Base-by-base conservation (phyloP, 2,329 filamentous ascomycete species). In the Pseudogymnoascus sp. region DNA sequence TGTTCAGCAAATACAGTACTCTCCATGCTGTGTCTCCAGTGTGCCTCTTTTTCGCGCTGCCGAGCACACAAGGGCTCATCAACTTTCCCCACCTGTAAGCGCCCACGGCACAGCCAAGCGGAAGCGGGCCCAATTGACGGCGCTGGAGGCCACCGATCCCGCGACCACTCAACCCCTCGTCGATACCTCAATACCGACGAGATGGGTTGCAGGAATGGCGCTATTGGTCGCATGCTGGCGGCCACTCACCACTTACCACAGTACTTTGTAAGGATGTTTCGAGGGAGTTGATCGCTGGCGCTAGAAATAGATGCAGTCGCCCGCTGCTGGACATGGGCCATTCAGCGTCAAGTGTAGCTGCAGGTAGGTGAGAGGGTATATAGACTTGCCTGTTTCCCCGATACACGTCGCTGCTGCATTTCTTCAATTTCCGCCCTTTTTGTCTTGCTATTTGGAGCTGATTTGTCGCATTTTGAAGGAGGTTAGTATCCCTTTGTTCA, bases 341-440 rank as follows among this genome's bases (percentile, higher is more conserved):
- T 54, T 33, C 47, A 54, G 47, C 26, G 47, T 33, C 47, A 54
- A 17, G 26, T 29, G 5, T 10, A 54, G 47, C 47, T 54, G 47
- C 47, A 54, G 26, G 47, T 54, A 54, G 47, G 47, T 54, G 47
- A 54, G 47, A 26, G 29, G 47, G 47, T 54, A 54, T 54, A 54
- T 54, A 54, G 47, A 54, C 33, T 26, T 21, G 26, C 47, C 29
- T 54, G 47, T 29, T 33, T 33, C 47, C 47, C 47, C 47, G 47
- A 54, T 33, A 54, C 47, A 54, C 29, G n/a, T 54, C 29, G 47
- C 11, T 31, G 47, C 47, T 54, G 31, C 47, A 54, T 54, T 54
- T 54, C 26, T 54, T 15, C 44, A 9, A 15, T 50, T 50, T 31
- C 26, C 31, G 44, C 26, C 15, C 10, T 31, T 15, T n/a, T 17